Percentiles rank a stretch among this genome's conserved stretches.
Conservation (phyloP, 1,139 yeast genomes). For the Suhomyces atakaporum region DNA sequence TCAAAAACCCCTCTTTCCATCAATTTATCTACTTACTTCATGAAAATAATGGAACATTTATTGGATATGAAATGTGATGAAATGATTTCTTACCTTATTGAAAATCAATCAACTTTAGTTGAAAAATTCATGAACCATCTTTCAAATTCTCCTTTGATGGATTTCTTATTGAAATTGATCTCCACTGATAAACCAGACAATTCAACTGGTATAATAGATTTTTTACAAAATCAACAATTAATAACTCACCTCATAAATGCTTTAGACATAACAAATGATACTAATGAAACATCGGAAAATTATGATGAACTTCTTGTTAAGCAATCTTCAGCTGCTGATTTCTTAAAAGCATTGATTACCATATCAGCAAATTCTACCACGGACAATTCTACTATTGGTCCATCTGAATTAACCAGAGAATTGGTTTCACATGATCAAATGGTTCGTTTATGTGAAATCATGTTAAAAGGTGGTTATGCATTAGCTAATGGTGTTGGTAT, state of each 20-base stretch:
- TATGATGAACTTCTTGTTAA: conserved; percentile 49
- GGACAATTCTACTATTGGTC: conserved; percentile 88
- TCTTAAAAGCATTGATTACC: conserved; percentile 49
- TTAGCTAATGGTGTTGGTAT: conserved; percentile 95
- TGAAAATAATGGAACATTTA: conserved; percentile 91
- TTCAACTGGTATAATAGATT: conserved; percentile 75
- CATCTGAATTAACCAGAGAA: conserved; percentile 91
- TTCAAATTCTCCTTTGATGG: conserved; percentile 86
- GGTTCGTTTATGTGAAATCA: conserved; percentile 69
- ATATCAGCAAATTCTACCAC: conserved; percentile 73
- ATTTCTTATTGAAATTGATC: conserved; percentile 71
- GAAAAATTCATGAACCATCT: conserved; percentile 74
- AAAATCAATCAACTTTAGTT: conserved; percentile 64
- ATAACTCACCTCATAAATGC: conserved; percentile 61
- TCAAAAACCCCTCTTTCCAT: conserved; percentile 60
- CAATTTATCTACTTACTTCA: conserved; percentile 80
- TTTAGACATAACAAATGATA: conserved; percentile 39
- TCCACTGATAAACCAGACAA: conserved; percentile 79
- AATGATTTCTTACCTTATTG: conserved; percentile 67
- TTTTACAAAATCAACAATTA: conserved; percentile 63
- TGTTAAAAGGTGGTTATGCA: conserved; percentile 91
- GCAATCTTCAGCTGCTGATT: conserved; percentile 51
- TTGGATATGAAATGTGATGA: conserved; percentile 88
- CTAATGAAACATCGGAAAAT: conserved; percentile 17
- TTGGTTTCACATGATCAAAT: conserved; percentile 73